Conservation (phyloP, 2,329 filamentous ascomycete genomes). For the Aspergillus fructus region DNA sequence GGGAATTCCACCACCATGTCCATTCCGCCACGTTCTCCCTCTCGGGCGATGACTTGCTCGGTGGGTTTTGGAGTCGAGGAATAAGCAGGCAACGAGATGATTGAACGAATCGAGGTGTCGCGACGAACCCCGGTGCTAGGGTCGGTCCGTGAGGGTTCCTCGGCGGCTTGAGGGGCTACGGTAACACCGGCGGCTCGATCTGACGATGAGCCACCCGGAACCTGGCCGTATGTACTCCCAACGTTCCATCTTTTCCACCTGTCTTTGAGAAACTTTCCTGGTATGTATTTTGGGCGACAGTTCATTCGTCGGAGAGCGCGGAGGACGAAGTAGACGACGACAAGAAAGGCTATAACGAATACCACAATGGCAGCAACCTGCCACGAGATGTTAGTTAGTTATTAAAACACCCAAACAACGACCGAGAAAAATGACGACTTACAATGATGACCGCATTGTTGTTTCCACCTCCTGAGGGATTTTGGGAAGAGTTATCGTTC, state of each 20-base stretch:
- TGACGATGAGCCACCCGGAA: conserved; percentile 26
- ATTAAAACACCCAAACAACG: not conserved
- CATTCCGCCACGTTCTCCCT: conserved; percentile 88
- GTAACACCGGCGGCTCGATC: conserved; percentile 22
- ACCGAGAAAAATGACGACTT: conserved; percentile 13
- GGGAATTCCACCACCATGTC: conserved; percentile 87
- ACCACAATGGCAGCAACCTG: conserved; percentile 32
- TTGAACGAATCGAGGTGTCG: conserved; percentile 83
- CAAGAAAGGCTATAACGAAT: conserved; percentile 30
- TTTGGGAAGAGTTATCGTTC: not conserved
- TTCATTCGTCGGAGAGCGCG: conserved; percentile 46
- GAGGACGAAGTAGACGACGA: conserved; percentile 36
- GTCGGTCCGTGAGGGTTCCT: conserved; percentile 30
- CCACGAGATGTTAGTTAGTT: conserved; percentile 13
- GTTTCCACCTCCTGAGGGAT: conserved; percentile 16
- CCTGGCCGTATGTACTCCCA: conserved; percentile 42
- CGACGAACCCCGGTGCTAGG: conserved; percentile 61
- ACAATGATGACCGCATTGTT: conserved; percentile 33
- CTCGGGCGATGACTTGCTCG: conserved; percentile 80
- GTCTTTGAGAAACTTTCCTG: conserved; percentile 51
- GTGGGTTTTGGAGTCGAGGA: conserved; percentile 68
- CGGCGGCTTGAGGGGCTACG: conserved; percentile 27
- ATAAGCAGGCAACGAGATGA: conserved; percentile 91
- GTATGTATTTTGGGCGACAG: conserved; percentile 52
- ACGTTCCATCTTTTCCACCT: conserved; percentile 54